Conservation (phyloP, 768 basidiomycete genomes). For the Pleurotus djamor region DNA sequence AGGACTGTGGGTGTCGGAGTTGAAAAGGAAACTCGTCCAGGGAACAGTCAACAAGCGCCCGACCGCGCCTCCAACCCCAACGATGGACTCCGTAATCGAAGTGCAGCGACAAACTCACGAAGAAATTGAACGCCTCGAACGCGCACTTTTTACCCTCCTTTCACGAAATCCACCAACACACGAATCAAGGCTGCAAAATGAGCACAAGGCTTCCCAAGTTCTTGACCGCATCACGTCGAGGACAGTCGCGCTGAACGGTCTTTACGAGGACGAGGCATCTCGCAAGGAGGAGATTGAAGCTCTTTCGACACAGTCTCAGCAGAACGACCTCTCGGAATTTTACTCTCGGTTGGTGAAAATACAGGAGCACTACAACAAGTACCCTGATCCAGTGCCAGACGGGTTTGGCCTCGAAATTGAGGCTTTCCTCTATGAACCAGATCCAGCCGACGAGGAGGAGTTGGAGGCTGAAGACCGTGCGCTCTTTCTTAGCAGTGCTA, state of each 20-base stretch:
- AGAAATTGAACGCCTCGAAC: slow-evolving; percentile 90
- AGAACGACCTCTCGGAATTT: slow-evolving; percentile 87
- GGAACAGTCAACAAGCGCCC: background rate
- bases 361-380: slow-evolving; percentile 94
- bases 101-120: slow-evolving; percentile 95
- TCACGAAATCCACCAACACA: slow-evolving; percentile 64
- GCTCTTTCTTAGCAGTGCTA: slow-evolving; percentile 25
- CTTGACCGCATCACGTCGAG: slow-evolving; percentile 79
- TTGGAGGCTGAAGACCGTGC: slow-evolving; percentile 85
- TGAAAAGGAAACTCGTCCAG: slow-evolving; percentile 26
- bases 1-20: slow-evolving; percentile 40
- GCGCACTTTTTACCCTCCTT: slow-evolving; percentile 81
- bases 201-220: slow-evolving; percentile 91
- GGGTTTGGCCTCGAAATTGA: slow-evolving; percentile 84
- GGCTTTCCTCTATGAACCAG: slow-evolving; percentile 74
- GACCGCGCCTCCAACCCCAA: background rate
- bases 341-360: slow-evolving; percentile 95
- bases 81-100: slow-evolving; percentile 93
- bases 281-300: slow-evolving; percentile 66
- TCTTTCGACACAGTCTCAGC: slow-evolving; percentile 56
- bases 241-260: slow-evolving; percentile 57
- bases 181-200: slow-evolving; percentile 65
- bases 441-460: slow-evolving; percentile 70
- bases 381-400: slow-evolving; percentile 85
- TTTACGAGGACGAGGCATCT: slow-evolving; percentile 77